Conservation (phyloP, 106 monocot genomes). For the Platanthera guangdongensis region DNA sequence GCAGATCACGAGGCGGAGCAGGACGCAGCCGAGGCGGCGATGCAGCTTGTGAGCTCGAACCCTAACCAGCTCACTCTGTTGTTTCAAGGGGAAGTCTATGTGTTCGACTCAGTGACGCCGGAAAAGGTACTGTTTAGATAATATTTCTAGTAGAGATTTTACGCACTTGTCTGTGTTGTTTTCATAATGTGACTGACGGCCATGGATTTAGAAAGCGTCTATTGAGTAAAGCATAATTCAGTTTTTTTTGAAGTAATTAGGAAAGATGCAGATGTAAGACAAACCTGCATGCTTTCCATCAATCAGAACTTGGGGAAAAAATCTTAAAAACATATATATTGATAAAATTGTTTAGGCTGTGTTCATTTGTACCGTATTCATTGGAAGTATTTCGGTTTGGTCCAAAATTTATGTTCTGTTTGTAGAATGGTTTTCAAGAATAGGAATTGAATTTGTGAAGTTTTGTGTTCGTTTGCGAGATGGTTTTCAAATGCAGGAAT, state of each 20-base stretch:
- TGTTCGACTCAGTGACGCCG: slow-evolving; percentile 82
- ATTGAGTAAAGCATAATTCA: neutral
- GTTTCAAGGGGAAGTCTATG: slow-evolving; percentile 88
- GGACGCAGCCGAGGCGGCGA: slow-evolving; percentile 29
- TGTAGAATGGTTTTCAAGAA: no score
- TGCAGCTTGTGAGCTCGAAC: slow-evolving; percentile 30
- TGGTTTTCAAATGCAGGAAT: no score
- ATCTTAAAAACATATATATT: no score
- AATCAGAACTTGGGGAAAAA: no score
- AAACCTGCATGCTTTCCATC: no score
- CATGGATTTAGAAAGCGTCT: neutral
- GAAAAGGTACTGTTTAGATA: slow-evolving; percentile 50
- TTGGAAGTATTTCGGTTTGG: no score
- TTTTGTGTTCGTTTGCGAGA: no score
- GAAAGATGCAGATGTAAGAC: no score
- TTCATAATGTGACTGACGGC: neutral
- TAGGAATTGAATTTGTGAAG: no score
- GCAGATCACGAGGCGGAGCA: neutral
- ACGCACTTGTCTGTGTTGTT: neutral
- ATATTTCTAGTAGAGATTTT: neutral
- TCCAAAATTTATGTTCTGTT: no score
- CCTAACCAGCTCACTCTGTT: slow-evolving; percentile 81
- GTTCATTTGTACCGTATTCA: no score
- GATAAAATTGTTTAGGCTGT: no score
- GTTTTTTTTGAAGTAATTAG: neutral